Evolutionary conservation across 2,329 filamentous ascomycete species (phyloP), one percentile per base, ranked within the genome.

Genomic region (Hypomyces perniciosus): DNA sequence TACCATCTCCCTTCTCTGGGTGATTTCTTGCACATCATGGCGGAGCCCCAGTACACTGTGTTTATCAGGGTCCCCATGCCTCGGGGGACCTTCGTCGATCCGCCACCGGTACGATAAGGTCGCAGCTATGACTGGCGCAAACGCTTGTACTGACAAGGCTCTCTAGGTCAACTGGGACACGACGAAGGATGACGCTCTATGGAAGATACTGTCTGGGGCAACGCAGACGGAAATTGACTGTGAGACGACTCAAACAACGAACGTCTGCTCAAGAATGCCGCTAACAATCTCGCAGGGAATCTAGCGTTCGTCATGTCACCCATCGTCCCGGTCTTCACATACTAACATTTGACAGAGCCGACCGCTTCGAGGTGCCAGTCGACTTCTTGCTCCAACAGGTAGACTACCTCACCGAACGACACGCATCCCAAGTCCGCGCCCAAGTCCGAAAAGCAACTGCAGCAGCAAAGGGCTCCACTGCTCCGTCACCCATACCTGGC

Each of bases 321-420:
- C n/a, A 33, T 5, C 43, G 28, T 42, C 50, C 50, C 44, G 28
- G 41, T 30, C 28, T 33, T 26, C 29, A 13, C 26, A 35, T 34
- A 8, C 41, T 46, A 54, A 45, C 51, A 20, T 42, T 35, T 20
- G 5, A 41, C 59, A 86, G 86, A 63, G 89, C 88, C 43, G 75
- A 80, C 47, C 77, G 81, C 42, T 96, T 96, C 68, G 80, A 91
- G 56, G 92, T 96, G 20, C 86, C 88, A 28, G 82, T 95, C 52
- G 80, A 90, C 38, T 97, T 97, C 63, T 78, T 99, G 31, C 80
- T 96, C 12, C 89, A 96, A 65, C 90, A 99, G 69, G 90, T 90
- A 56, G 90, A 90, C 67, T 96, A 90, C 80, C 80, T 97, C 5
- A 96, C 93, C 63, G 91, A 97, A 65, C 80, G 88, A 46, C 90